Evolutionary conservation across 768 basidiomycete genomes (phyloP).

Genomic region (Pleurotus tuber-regium): DNA sequence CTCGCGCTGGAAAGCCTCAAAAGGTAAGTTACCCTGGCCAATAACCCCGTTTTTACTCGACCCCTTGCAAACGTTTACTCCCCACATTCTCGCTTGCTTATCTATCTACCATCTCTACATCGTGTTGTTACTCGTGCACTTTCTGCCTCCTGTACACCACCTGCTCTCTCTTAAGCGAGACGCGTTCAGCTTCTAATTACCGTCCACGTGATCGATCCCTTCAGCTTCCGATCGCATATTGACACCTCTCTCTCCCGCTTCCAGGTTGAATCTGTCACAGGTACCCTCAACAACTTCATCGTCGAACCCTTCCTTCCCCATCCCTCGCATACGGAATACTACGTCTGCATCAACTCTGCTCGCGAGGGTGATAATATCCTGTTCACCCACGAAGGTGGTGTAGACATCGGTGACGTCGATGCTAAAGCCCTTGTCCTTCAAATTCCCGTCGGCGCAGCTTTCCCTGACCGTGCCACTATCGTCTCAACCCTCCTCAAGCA

Average conservation of each 20-base stretch:
- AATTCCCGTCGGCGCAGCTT: conserved; percentile 68
- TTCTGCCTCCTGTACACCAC: too few relatives aligned
- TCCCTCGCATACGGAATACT: conserved; percentile 91
- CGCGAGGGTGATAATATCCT: conserved; percentile 95
- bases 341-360: conserved; percentile 95
- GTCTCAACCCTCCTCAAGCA: conserved; percentile 74
- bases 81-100: too few relatives aligned
- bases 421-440: conserved; percentile 91
- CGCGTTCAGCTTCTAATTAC: background rate
- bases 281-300: conserved; percentile 96
- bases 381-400: conserved; percentile 98
- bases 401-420: conserved; percentile 98
- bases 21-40: conserved; percentile 51
- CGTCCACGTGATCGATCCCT: conserved; percentile 2
- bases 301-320: conserved; percentile 99
- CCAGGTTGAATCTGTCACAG: conserved; percentile 93
- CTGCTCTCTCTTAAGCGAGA: too few relatives aligned
- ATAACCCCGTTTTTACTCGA: background rate
- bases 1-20: conserved; percentile 89
- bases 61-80: too few relatives aligned
- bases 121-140: conserved; percentile 3
- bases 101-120: background rate
- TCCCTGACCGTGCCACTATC: conserved; percentile 82
- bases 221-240: conserved; percentile 9
- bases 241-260: conserved; percentile 17